Conservation (phyloP, 2,329 filamentous ascomycete genomes). For the Xylariaceae sp. region DNA sequence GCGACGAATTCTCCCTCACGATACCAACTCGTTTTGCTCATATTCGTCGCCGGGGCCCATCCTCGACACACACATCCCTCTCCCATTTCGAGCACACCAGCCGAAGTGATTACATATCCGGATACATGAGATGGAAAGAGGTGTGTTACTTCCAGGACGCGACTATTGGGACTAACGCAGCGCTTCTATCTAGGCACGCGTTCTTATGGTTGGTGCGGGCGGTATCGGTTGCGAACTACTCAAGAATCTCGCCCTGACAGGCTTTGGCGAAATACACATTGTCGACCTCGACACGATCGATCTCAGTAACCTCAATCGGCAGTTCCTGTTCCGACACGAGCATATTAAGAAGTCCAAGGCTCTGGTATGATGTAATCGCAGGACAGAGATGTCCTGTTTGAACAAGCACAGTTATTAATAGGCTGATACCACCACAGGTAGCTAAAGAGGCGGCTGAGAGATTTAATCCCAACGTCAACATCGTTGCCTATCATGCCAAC, state of each 20-base stretch:
- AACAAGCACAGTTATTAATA: too few species aligned
- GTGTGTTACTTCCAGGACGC: background rate
- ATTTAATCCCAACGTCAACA: constrained; percentile 84
- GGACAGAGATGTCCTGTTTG: constrained; percentile 6
- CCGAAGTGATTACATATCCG: too few species aligned
- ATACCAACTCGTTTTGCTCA: too few species aligned
- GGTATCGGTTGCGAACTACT: constrained; percentile 97
- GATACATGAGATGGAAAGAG: constrained; percentile 7
- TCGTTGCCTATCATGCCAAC: constrained; percentile 87
- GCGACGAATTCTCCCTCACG: too few species aligned
- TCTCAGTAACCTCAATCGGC: constrained; percentile 92
- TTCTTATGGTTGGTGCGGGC: constrained; percentile 91
- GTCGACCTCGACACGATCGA: constrained; percentile 98
- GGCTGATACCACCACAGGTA: constrained; percentile 50
- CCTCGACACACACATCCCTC: too few species aligned
- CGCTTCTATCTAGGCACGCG: constrained; percentile 63
- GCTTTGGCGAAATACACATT: constrained; percentile 89
- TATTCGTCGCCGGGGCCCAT: too few species aligned
- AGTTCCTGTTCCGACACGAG: constrained; percentile 93
- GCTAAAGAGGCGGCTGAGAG: constrained; percentile 85
- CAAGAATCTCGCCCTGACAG: constrained; percentile 89
- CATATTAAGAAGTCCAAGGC: constrained; percentile 98
- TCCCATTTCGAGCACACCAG: too few species aligned
- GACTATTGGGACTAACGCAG: constrained; percentile 30
- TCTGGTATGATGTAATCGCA: constrained; percentile 52